Conservation (phyloP, 2,329 filamentous ascomycete species). For the Alternaria gaisen region DNA sequence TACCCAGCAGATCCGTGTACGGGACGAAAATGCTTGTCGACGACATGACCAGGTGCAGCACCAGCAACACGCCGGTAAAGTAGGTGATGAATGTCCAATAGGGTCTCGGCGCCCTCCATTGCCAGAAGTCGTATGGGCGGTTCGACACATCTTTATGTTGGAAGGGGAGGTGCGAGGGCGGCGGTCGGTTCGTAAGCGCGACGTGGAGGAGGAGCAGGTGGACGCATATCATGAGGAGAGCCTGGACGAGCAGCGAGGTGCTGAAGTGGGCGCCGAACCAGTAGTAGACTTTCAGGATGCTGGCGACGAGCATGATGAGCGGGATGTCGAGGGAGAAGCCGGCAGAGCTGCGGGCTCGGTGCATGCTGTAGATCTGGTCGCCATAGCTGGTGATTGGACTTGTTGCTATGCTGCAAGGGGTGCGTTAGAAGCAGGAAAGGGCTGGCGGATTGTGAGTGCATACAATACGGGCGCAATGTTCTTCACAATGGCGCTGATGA, state of each 20-base stretch:
- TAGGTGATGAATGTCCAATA: conserved; percentile 83
- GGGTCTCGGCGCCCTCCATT: conserved; percentile 77
- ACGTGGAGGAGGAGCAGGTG: conserved; percentile 68
- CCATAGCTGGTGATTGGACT: conserved; percentile 72
- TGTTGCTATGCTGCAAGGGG: conserved; percentile 62
- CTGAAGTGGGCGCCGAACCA: conserved; percentile 71
- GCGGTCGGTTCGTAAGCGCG: conserved; percentile 65
- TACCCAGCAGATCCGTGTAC: conserved; percentile 75
- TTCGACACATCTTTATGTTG: conserved; percentile 58
- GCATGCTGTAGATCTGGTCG: conserved; percentile 72
- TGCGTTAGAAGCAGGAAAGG: conserved; percentile 9
- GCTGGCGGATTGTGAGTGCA: conserved; percentile 8
- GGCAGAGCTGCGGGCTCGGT: conserved; percentile 66
- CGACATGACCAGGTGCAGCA: conserved; percentile 73
- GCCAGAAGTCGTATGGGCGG: conserved; percentile 82
- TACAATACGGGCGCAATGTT: conserved; percentile 52
- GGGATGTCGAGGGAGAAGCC: conserved; percentile 74
- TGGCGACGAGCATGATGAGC: conserved; percentile 72
- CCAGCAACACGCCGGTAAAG: conserved; percentile 68
- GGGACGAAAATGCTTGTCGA: conserved; percentile 65
- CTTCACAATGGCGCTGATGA: conserved; percentile 48
- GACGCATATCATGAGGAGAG: conserved; percentile 66
- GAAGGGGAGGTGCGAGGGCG: conserved; percentile 65
- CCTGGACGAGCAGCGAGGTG: conserved; percentile 66
- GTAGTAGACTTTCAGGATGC: conserved; percentile 71